These are phyloP conservation scores for Citeromyces nyonsensis DNA, from an alignment of 805 yeast species.

Conservation along the genomic window DNA sequence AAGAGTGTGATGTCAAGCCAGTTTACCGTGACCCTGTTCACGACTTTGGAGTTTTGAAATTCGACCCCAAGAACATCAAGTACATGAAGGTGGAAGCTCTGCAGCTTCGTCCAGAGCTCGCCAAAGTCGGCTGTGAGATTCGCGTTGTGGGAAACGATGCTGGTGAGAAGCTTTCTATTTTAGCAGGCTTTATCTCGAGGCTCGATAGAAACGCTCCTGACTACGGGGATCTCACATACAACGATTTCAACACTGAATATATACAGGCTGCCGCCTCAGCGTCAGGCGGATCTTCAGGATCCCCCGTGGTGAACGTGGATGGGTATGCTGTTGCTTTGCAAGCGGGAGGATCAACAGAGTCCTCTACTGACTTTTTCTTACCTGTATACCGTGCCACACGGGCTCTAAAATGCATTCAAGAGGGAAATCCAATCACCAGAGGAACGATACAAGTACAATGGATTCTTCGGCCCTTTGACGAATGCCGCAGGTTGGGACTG, in stretches of 20 bases:
- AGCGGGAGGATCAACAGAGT: constrained; percentile 87
- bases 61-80: constrained; percentile 55
- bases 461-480: constrained; percentile 77
- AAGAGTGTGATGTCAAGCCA: constrained; percentile 76
- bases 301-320: constrained; percentile 85
- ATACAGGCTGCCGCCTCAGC: constrained; percentile 95
- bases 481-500: constrained; percentile 77
- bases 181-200: constrained; percentile 76
- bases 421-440: constrained; percentile 45
- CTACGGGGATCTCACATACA: constrained; percentile 76
- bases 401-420: constrained; percentile 64
- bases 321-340: constrained; percentile 85
- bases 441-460: constrained; percentile 91
- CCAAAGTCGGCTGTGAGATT: constrained; percentile 85
- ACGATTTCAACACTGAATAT: constrained; percentile 88
- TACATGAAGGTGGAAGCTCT: constrained; percentile 60
- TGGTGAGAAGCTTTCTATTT: constrained; percentile 81
- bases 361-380: constrained; percentile 84
- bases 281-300: constrained; percentile 90
- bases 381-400: constrained; percentile 76
- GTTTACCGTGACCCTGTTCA: constrained; percentile 90
- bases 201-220: constrained; percentile 91
- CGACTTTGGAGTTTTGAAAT: constrained; percentile 81
- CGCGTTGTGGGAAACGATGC: constrained; percentile 95
- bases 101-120: constrained; percentile 63